A percentile compares a stretch with the other conserved stretches of the same genome.
Evolutionary conservation across 768 basidiomycete genomes (phyloP).

Genomic region (Termitomyces sp.): DNA sequence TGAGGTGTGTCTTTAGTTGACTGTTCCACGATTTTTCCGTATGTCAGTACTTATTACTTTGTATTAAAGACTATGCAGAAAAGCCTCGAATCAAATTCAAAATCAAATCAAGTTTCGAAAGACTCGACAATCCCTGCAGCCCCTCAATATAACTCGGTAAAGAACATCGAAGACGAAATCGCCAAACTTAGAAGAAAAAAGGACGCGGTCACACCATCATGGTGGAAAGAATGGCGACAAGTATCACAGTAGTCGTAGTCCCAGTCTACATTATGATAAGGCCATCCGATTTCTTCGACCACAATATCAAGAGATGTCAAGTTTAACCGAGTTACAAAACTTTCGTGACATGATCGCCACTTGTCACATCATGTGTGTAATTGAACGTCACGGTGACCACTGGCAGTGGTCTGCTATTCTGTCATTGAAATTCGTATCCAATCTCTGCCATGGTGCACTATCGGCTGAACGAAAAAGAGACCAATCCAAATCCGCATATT

Average conservation of each 20-base stretch:
- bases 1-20: slow-evolving; percentile 3
- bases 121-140: slow-evolving; percentile 1
- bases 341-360: not conserved
- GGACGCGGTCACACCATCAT: slow-evolving; percentile 19
- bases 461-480: slow-evolving; percentile 63
- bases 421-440: too few species aligned
- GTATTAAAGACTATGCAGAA: not conserved
- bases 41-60: not conserved
- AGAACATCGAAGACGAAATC: slow-evolving; percentile 14
- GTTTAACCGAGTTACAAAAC: too few species aligned
- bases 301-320: too few species aligned
- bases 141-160: slow-evolving; percentile 3
- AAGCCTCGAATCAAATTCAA: not conserved
- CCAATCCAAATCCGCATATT: slow-evolving; percentile 72
- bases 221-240: slow-evolving; percentile 27
- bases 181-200: slow-evolving; percentile 15
- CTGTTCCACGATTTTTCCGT: not conserved
- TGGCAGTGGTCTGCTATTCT: too few species aligned
- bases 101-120: too few species aligned
- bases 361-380: slow-evolving; percentile 7
- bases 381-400: too few species aligned
- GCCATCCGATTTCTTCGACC: too few species aligned
- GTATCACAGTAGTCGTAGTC: not conserved
- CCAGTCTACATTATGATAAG: too few species aligned
- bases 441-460: slow-evolving; percentile 83